Conservation (phyloP, 2,329 filamentous ascomycete genomes). For the Cadophora sp. region DNA sequence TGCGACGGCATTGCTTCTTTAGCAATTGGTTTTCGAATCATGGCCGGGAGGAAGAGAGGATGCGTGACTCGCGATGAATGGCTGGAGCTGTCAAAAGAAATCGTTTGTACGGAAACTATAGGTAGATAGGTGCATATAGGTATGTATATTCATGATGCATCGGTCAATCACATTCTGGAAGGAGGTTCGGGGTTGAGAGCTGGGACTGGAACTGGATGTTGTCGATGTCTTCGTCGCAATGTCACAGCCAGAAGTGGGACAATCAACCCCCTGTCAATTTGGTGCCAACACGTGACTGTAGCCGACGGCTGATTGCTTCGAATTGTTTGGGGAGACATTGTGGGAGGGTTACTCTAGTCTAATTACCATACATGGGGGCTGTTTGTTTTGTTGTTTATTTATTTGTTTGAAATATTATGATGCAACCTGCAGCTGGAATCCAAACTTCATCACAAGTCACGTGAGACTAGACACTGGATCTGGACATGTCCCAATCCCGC, state of each 20-base stretch:
- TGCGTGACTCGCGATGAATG: background rate
- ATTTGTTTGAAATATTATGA: no score
- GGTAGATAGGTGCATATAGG: no score
- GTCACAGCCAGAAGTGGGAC: conserved; percentile 3
- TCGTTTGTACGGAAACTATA: no score
- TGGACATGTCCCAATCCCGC: no score
- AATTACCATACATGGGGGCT: no score
- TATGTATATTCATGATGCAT: background rate
- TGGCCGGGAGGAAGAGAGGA: background rate
- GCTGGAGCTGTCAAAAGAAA: background rate
- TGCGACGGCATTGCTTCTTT: conserved; percentile 31
- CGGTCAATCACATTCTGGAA: background rate
- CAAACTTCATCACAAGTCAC: no score
- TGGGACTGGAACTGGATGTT: background rate
- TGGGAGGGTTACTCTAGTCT: no score
- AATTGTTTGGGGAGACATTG: no score
- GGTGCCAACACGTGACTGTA: background rate
- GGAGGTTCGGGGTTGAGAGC: background rate
- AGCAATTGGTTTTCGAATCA: background rate
- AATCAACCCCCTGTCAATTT: background rate
- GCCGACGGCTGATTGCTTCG: no score
- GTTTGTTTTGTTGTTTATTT: no score
- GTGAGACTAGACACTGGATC: no score
- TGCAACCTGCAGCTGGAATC: no score
- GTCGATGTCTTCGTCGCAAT: conserved; percentile 5